phyloP scores from a whole-genome alignment of 2,329 filamentous ascomycete genomes.

The Achaetomium macrosporum region DNA sequence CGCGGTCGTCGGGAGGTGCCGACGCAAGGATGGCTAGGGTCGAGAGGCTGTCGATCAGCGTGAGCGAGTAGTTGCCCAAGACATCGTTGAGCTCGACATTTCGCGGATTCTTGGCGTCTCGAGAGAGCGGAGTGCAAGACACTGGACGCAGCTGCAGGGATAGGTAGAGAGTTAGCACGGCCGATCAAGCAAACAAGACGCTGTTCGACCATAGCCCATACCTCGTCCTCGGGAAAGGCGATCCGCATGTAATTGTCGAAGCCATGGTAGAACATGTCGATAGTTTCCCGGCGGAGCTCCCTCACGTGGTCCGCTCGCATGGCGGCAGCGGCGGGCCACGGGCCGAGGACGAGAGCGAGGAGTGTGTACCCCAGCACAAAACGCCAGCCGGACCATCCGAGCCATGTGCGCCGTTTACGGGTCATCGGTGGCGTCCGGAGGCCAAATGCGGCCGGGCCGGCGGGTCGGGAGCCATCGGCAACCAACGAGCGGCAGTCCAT shows the following conservation, averaged over 20 bases:
- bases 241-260: slow-evolving; percentile 91
- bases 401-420: not conserved
- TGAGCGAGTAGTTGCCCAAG: slow-evolving; percentile 93
- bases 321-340: slow-evolving; percentile 39
- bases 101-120: slow-evolving; percentile 71
- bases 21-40: slow-evolving; percentile 90
- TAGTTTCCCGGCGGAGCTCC: slow-evolving; percentile 53
- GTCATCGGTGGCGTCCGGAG: not conserved
- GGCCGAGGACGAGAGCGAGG: slow-evolving; percentile 29
- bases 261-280: slow-evolving; percentile 92
- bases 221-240: slow-evolving; percentile 94
- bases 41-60: slow-evolving; percentile 89
- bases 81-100: slow-evolving; percentile 91
- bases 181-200: not conserved
- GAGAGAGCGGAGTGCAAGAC: slow-evolving; percentile 74
- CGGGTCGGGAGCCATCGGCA: slow-evolving; percentile 16
- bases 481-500: slow-evolving; percentile 23
- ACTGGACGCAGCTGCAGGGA: slow-evolving; percentile 67
- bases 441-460: not conserved
- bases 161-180: slow-evolving; percentile 7
- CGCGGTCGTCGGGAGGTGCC: slow-evolving; percentile 50
- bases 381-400: not conserved
- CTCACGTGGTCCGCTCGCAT: slow-evolving; percentile 53
- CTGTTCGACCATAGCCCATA: slow-evolving; percentile 28
- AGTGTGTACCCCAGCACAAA: slow-evolving; percentile 23